Evolutionary conservation across 225 moss, liverwort and hornwort species (phyloP).

Genomic region (Bryoerythrophyllum caledonicum): DNA sequence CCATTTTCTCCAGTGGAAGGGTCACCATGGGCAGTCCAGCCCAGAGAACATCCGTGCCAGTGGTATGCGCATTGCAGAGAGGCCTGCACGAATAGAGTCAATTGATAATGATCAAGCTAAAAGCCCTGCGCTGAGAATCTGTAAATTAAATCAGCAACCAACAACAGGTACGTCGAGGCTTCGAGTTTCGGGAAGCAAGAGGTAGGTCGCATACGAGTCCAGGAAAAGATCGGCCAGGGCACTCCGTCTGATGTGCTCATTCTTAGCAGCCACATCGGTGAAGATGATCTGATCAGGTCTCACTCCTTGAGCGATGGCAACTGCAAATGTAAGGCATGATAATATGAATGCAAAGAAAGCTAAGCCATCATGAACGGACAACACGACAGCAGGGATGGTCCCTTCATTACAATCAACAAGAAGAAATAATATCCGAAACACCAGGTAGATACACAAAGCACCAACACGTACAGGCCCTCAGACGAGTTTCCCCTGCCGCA

Average conservation of each 20-base stretch:
- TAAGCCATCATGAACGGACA: not conserved
- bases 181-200: not conserved
- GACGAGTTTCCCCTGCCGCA: constrained; percentile 90
- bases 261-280: constrained; percentile 98
- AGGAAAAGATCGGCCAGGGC: constrained; percentile 90
- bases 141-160: not conserved
- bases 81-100: constrained; percentile 55
- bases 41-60: constrained; percentile 99
- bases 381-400: not conserved
- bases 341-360: not conserved
- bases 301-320: constrained; percentile 93
- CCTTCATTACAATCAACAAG: not conserved
- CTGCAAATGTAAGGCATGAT: constrained; percentile 35
- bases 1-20: constrained; percentile 98
- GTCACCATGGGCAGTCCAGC: constrained; percentile 98
- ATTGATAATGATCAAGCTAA: not conserved
- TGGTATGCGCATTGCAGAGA: constrained; percentile 98
- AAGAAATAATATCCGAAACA: no score
- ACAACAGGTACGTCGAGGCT: not conserved
- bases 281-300: constrained; percentile 94
- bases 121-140: not conserved
- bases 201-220: constrained; percentile 69
- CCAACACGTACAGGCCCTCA: constrained; percentile 80
- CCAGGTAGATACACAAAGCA: not conserved
- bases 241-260: constrained; percentile 94